Base-by-base conservation (phyloP, 2,329 filamentous ascomycete species). In the Penicillium sp. region DNA sequence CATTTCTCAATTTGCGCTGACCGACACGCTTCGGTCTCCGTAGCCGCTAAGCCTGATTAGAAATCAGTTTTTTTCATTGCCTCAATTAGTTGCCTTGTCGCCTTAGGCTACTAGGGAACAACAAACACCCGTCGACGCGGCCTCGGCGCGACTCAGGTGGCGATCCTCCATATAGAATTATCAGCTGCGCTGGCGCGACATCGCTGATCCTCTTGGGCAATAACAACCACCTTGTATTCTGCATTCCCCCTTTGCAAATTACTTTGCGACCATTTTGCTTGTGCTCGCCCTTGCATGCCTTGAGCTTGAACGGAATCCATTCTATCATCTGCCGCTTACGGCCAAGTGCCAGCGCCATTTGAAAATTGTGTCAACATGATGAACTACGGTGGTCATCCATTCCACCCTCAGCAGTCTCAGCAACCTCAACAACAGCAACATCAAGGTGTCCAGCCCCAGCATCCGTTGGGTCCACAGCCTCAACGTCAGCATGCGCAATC, bases 331-430 rank as follows among this genome's bases (percentile, higher is more conserved):
- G 43, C 56, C 57, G 60, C 59, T 61, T 51, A 56, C 53, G 53
- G 53, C 51, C 27, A 45, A 57, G 57, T 42, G 38, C 47, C 51
- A 43, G 34, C 53, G 50, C 47, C 43, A 39, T 46, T 53, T 48
- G 34, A 63, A 50, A 52, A 41, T 55, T 34, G 23, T 42, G 18
- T 38, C 51, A 71, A 66, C 46, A 72, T 72, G 69, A 72, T 72
- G 69, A 66, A 65, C 48, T 71, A 70, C 61, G 67, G 67, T 48
- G 67, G 68, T 51, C 67, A 67, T 50, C 58, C 62, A 19, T 70
- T 67, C 47, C 62, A 69, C 48, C 61, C 63, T 39, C 64, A 66
- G 34, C 66, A 67, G 44, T 49, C 58, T 38, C 61, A 63, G 47
- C 61, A 63, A 29, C 54, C 57, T 10, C 61, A 63, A 19, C 59